Evolutionary conservation across 139 green algal species (phyloP), one percentile per base, ranked within the genome.

Genomic region (Auxenochlorella pyrenoidosa): DNA sequence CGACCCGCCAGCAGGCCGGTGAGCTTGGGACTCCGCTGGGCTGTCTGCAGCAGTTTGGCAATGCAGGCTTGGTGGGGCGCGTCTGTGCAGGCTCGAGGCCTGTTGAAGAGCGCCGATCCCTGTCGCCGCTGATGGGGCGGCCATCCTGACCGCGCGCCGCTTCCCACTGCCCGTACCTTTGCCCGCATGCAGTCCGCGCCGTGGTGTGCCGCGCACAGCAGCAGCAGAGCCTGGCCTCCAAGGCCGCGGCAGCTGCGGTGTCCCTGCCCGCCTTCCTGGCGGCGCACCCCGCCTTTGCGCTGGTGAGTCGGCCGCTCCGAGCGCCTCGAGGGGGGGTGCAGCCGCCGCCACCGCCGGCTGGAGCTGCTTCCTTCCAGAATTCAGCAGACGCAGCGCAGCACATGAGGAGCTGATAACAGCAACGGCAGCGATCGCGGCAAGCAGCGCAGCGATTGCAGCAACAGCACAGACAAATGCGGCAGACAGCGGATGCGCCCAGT

Each of bases 181-280:
- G 15, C 54, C 18, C 54, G 10, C 54, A 12, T 44, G 70, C 70
- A 76, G 70, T 76, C 12, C 70, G 70, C 51, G 82, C 51, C 32
- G 80, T 92, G 65, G 89, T 92, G 54, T 91, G 88, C 88, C 86
- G 85, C 68, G 89, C 89, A 43, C 89, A 92, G 89, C 72, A 85
- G 72, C 86, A 91, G 72, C 82, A 91, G 63, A 78, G 70, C 71
- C 16, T 88, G 34, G 84, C 75, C 70, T 41, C 40, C 51, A 92
- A 92, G 88, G 89, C 86, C 40, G 88, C 85, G 28, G 90, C 88
- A 71, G 90, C 89, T 54, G 84, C 72, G 43, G 88, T 90, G 41
- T 83, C 86, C 73, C 32, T 92, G 81, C 89, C 90, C 76, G 85
- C 89, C 80, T 83, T 92, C 19, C 71, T 93, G 41, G 89, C 89